Conservation (phyloP, 257 asterid species). For the Cynanchum wilfordii region DNA sequence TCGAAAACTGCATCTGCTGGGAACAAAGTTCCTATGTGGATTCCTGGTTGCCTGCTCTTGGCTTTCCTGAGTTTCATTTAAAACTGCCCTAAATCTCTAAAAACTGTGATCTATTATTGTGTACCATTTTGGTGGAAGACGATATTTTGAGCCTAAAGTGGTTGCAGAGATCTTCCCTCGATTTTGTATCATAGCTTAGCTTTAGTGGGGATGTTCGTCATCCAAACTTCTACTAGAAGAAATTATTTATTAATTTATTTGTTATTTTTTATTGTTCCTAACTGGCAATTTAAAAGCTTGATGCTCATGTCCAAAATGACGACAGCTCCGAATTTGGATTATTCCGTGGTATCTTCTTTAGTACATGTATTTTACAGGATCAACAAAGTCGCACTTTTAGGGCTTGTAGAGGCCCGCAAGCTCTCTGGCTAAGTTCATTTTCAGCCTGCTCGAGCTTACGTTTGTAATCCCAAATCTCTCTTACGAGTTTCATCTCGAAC, state of each 20-base stretch:
- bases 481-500: not conserved
- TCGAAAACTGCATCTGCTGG: constrained; percentile 44
- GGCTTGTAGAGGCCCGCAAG: too few relatives aligned
- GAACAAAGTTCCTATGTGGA: constrained; percentile 10
- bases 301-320: not conserved
- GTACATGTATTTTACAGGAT: too few relatives aligned
- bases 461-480: too few relatives aligned
- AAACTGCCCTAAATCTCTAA: not conserved
- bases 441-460: too few relatives aligned
- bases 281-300: not conserved
- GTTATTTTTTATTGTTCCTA: not conserved
- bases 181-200: constrained; percentile 12
- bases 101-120: not conserved
- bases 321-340: too few relatives aligned
- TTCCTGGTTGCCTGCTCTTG: constrained; percentile 34
- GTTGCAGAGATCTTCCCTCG: constrained; percentile 13
- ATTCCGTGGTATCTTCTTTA: too few relatives aligned
- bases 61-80: constrained; percentile 36
- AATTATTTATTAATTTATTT: not conserved
- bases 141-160: not conserved
- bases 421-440: too few relatives aligned
- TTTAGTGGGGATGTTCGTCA: not conserved
- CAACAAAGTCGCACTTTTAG: too few relatives aligned
- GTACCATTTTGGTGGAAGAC: not conserved
- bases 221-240: not conserved